Base-by-base conservation (phyloP, 2,329 filamentous ascomycete genomes). In the Orbilia brochopaga region DNA sequence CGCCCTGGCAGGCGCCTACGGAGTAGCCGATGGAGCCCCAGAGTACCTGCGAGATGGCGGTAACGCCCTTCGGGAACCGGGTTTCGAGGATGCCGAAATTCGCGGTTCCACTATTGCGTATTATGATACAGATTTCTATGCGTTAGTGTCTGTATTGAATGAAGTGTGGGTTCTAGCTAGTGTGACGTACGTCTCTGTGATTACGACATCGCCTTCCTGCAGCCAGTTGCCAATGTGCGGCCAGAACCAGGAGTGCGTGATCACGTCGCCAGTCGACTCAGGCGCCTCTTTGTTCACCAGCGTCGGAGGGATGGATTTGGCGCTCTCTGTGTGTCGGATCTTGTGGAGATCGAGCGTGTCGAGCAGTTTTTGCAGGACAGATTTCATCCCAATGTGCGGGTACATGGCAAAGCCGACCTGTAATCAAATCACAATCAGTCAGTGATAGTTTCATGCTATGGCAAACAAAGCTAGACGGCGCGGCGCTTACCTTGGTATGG, bases 1-100 rank as follows among this genome's bases (percentile, higher is more conserved):
- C 91, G 44, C 87, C 87, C 77, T 87, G 85, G 35, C 83, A 83
- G 1, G 86, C 82, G 23, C 86, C 86, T 2, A 88, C 84, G 0
- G 85, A 85, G 76, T 87, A 88, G 0, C 87, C 87, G 74, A 89
- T 89, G 50, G 83, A 85, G 50, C 86, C 85, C 86, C 86, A 89
- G 11, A 94, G 85, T 1, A 90, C 88, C 78, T 94, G 91, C 58
- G 86, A 91, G 76, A 96, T 86, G 17, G 89, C 90, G 6, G 85
- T 90, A n/a, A 92, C 89, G n/a, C 85, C 84, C 1, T 82, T 78
- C 0, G 91, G 91, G 81, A 96, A 94, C 46, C 85, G 85, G 2
- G 91, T 92, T 66, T 92, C 90, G 86, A 90, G 91, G 76, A 94
- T 90, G 63, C 92, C 92, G 78, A 95, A 93, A 80, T 92, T 93